These are phyloP conservation scores for Aspergillus glaucus DNA, from an alignment of 2,329 filamentous ascomycete genomes.

Conservation along the genomic window DNA sequence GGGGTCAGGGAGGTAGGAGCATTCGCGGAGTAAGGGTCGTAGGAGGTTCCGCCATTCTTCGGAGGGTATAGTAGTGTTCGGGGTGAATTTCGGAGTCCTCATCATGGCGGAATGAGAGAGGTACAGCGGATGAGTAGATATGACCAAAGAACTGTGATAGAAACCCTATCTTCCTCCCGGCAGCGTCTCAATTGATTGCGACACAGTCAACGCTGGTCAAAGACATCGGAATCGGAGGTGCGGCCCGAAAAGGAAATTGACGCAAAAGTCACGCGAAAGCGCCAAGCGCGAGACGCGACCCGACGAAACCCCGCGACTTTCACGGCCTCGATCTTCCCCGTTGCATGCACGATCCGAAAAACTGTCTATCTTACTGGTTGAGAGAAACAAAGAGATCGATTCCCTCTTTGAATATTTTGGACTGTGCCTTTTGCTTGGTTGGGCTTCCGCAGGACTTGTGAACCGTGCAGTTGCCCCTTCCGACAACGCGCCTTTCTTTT, in stretches of 20 bases:
- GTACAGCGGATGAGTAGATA: too few relatives aligned
- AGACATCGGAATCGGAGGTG: constrained; percentile 4
- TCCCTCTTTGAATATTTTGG: too few relatives aligned
- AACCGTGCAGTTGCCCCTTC: constrained; percentile 16
- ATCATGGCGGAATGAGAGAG: neutral
- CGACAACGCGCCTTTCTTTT: constrained; percentile 27
- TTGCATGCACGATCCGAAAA: constrained; percentile 1
- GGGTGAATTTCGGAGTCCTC: neutral
- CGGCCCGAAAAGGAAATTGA: constrained; percentile 14
- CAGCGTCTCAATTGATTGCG: neutral
- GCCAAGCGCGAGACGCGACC: constrained; percentile 22
- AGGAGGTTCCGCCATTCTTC: constrained; percentile 42
- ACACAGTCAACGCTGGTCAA: neutral
- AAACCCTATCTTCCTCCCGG: neutral
- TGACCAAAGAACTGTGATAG: neutral
- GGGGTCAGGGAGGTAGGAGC: constrained; percentile 55
- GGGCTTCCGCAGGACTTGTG: neutral
- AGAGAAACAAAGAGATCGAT: neutral
- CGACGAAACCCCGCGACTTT: constrained; percentile 19
- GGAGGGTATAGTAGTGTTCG: constrained; percentile 8
- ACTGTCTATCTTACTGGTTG: neutral
- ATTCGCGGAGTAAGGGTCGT: constrained; percentile 53
- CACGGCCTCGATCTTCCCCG: constrained; percentile 3
- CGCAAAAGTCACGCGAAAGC: constrained; percentile 13
- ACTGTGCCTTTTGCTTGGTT: neutral